phyloP scores from a whole-genome alignment of 331 rosid genomes.

The Rhamnella rubrinervis region DNA sequence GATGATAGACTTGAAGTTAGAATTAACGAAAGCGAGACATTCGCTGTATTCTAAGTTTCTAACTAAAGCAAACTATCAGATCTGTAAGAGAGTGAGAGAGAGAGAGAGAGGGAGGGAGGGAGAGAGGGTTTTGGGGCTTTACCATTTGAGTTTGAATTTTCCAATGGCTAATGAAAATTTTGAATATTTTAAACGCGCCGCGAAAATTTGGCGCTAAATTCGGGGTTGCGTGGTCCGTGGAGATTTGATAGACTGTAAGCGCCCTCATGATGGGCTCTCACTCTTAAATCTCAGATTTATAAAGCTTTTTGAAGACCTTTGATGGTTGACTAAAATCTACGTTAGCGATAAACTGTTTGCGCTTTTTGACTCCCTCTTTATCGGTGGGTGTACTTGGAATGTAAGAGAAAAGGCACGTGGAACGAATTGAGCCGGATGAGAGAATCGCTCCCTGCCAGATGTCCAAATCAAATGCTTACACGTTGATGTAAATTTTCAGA shows the following conservation, averaged over 20 bases:
- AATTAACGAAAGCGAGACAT: neutral
- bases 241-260: neutral
- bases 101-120: slow-evolving; percentile 1
- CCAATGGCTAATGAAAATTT: slow-evolving; percentile 12
- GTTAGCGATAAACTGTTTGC: neutral
- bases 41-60: neutral
- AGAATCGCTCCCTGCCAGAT: too few relatives aligned
- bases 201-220: slow-evolving; percentile 39
- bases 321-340: neutral
- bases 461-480: too few relatives aligned
- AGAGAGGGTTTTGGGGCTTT: neutral
- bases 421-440: too few relatives aligned
- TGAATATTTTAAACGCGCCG: slow-evolving; percentile 24
- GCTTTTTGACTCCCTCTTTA: too few relatives aligned
- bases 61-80: neutral
- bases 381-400: too few relatives aligned
- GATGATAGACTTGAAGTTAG: neutral
- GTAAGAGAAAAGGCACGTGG: too few relatives aligned
- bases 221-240: neutral
- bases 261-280: neutral
- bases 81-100: slow-evolving; percentile 3
- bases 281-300: neutral
- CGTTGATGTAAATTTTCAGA: too few relatives aligned
- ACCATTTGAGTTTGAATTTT: slow-evolving; percentile 15
- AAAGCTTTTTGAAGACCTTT: neutral